These are phyloP conservation scores for Lindgomyces ingoldianus DNA, from an alignment of 495 filamentous ascomycete species.

Conservation along the genomic window DNA sequence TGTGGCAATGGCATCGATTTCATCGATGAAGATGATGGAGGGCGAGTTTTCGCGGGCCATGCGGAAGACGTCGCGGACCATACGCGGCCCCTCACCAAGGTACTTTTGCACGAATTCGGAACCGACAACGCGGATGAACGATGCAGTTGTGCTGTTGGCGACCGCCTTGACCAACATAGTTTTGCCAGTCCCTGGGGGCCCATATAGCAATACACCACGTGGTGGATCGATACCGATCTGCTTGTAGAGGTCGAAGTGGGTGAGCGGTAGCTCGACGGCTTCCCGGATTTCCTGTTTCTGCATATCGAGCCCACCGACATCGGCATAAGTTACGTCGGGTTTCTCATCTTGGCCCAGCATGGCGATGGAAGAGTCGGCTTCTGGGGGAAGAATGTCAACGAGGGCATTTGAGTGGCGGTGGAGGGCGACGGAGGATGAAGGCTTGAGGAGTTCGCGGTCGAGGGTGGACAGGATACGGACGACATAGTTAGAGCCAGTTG, in stretches of 20 bases:
- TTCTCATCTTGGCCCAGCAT: slow-evolving; percentile 97
- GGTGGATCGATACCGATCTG: slow-evolving; percentile 98
- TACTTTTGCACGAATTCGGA: slow-evolving; percentile 99
- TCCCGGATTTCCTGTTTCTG: slow-evolving; percentile 99
- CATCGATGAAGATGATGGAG: slow-evolving; percentile 98
- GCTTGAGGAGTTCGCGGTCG: slow-evolving; percentile 95
- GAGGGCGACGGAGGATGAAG: slow-evolving; percentile 93
- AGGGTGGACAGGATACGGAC: slow-evolving; percentile 97
- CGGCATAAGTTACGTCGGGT: slow-evolving; percentile 96
- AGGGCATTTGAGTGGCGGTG: slow-evolving; percentile 98
- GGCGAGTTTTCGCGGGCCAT: slow-evolving; percentile 99
- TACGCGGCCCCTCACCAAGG: slow-evolving; percentile 92
- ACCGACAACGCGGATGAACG: slow-evolving; percentile 96
- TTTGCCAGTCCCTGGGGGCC: slow-evolving; percentile 95
- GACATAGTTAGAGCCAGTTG: slow-evolving; percentile 97
- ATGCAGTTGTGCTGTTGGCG: slow-evolving; percentile 95
- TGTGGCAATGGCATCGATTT: slow-evolving; percentile 98
- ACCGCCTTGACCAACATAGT: slow-evolving; percentile 99
- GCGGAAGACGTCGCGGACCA: slow-evolving; percentile 98
- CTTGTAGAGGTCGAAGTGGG: slow-evolving; percentile 97
- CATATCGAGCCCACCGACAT: slow-evolving; percentile 98
- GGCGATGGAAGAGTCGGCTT: slow-evolving; percentile 96
- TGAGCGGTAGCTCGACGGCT: slow-evolving; percentile 92
- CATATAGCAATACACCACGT: slow-evolving; percentile 92
- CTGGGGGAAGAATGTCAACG: slow-evolving; percentile 95